Evolutionary conservation across 2,329 filamentous ascomycete species (phyloP).

Genomic region (Cladophialophora immunda): DNA sequence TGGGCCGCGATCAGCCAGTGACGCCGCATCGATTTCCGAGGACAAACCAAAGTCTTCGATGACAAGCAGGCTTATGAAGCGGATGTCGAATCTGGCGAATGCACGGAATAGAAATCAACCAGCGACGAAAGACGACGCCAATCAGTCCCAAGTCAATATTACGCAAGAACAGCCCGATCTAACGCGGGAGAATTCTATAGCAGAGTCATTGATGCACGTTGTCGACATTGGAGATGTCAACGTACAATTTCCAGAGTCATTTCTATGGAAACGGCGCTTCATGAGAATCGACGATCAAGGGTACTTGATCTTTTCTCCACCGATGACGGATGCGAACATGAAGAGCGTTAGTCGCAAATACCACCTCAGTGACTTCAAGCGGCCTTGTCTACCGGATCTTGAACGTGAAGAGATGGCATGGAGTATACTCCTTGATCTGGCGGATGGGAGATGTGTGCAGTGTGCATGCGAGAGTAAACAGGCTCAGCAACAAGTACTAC

Average conservation of each 20-base stretch:
- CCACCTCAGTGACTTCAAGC: conserved; percentile 83
- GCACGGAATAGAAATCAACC: conserved; percentile 53
- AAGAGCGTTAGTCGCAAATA: conserved; percentile 77
- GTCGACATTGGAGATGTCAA: conserved; percentile 89
- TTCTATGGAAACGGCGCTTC: conserved; percentile 94
- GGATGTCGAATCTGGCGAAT: conserved; percentile 69
- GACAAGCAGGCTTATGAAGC: conserved; percentile 70
- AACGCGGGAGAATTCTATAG: conserved; percentile 21
- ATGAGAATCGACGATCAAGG: conserved; percentile 86
- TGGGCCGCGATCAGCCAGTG: conserved; percentile 46
- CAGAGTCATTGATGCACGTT: conserved; percentile 56
- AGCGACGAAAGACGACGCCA: conserved; percentile 50
- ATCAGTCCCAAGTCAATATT: conserved; percentile 44
- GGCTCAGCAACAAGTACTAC: conserved; percentile 61
- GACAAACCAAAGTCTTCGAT: conserved; percentile 63
- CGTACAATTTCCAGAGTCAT: conserved; percentile 93
- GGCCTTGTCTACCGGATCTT: conserved; percentile 83
- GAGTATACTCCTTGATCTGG: conserved; percentile 73
- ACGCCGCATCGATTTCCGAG: conserved; percentile 47
- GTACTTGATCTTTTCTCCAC: conserved; percentile 79
- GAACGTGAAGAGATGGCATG: conserved; percentile 93
- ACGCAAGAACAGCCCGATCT: conserved; percentile 48
- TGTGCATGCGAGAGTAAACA: conserved; percentile 68
- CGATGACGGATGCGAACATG: conserved; percentile 67
- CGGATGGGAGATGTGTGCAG: conserved; percentile 69